Evolutionary conservation across 345 rosid species (phyloP).

Genomic region (Populus deltoides): DNA sequence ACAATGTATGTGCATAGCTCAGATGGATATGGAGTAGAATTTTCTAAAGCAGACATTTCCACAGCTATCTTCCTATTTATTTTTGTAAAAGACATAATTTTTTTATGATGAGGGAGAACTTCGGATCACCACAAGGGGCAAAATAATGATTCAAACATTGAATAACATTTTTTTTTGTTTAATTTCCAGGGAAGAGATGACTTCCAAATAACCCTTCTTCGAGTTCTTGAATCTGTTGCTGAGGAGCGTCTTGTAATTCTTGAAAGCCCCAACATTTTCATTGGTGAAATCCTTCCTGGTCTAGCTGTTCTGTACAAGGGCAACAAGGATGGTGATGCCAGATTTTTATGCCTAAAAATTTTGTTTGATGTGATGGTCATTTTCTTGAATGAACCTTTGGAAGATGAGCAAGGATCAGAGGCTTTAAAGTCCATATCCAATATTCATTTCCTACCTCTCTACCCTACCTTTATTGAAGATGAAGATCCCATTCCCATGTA

Average conservation of each 20-base stretch:
- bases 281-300: constrained; percentile 74
- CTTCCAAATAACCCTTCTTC: constrained; percentile 86
- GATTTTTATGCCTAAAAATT: constrained; percentile 85
- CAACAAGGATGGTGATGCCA: constrained; percentile 88
- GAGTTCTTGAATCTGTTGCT: constrained; percentile 69
- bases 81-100: neutral
- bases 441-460: constrained; percentile 87
- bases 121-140: neutral
- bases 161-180: constrained; percentile 8
- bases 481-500: constrained; percentile 98
- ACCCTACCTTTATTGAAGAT: constrained; percentile 84
- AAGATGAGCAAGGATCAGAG: constrained; percentile 46
- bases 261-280: constrained; percentile 51
- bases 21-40: neutral
- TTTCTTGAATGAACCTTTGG: constrained; percentile 61
- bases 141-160: constrained; percentile 4
- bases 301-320: constrained; percentile 74
- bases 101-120: neutral
- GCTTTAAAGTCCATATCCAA: constrained; percentile 71
- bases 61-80: neutral
- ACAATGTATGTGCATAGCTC: neutral
- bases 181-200: constrained; percentile 82
- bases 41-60: neutral
- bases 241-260: constrained; percentile 64
- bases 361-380: constrained; percentile 77